A percentile compares a stretch with the other conserved stretches of the same genome.
phyloP scores from a whole-genome alignment of 1,284 basidiomycete genomes.

The Ganoderma resinaceum region DNA sequence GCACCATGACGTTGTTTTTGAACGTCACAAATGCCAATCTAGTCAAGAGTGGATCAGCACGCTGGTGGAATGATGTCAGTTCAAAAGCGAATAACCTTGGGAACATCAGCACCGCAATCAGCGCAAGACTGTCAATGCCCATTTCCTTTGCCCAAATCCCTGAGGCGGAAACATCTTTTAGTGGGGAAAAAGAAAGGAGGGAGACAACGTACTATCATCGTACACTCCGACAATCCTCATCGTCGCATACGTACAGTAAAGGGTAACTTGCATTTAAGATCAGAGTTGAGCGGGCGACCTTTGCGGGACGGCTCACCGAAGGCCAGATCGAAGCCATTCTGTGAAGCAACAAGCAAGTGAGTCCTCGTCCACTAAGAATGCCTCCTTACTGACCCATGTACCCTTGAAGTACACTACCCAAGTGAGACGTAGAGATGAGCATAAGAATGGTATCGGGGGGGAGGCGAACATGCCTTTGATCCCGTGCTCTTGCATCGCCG shows the following conservation, averaged over 20 bases:
- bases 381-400: slow-evolving; percentile 68
- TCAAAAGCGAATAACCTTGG: slow-evolving; percentile 60
- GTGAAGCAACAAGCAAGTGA: slow-evolving; percentile 5
- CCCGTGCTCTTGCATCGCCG: slow-evolving; percentile 94
- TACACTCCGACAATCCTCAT: slow-evolving; percentile 79
- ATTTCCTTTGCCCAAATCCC: slow-evolving; percentile 66
- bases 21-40: slow-evolving; percentile 89
- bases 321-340: slow-evolving; percentile 92
- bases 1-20: slow-evolving; percentile 85
- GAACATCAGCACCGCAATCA: slow-evolving; percentile 88
- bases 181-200: too few species aligned
- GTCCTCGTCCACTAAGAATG: not conserved
- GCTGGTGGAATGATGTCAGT: not conserved
- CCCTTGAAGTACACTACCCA: slow-evolving; percentile 78
- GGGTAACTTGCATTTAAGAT: slow-evolving; percentile 59
- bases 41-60: not conserved
- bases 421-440: not conserved
- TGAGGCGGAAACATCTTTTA: slow-evolving; percentile 36
- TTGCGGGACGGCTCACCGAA: slow-evolving; percentile 61
- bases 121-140: slow-evolving; percentile 76
- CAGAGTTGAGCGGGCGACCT: not conserved
- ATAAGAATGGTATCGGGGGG: not conserved
- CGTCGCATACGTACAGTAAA: slow-evolving; percentile 77
- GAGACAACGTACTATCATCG: slow-evolving; percentile 54
- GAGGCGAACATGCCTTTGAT: slow-evolving; percentile 65